Base-by-base conservation (phyloP, 2,329 filamentous ascomycete genomes). In the Davidsoniella neocaledoniae region DNA sequence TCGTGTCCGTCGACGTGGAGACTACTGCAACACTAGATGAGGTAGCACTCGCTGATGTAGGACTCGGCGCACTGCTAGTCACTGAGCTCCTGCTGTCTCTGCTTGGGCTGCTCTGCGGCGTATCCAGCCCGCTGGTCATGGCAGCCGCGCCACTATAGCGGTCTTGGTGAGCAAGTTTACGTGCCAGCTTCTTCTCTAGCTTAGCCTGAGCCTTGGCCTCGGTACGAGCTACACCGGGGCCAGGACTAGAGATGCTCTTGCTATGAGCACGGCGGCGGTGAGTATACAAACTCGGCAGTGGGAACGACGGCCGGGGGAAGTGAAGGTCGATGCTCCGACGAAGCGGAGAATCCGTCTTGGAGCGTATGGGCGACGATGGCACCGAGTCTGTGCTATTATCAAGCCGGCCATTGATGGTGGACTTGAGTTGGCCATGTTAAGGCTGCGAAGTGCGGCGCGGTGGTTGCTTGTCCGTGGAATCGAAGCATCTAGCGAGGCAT, bases 241-340 rank as follows among this genome's bases (percentile, higher is more conserved):
- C 9, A 12, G 29, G 29, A 33, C 8, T 12, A 12, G 29, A 33
- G 7, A 33, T 26, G 19, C 41, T 26, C 19, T 43, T 43, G 41
- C 21, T 23, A 16, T 33, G 29, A 33, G 21, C 17, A n/a, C 41
- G 41, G 41, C 41, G 41, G 21, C 26, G 41, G 19, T 26, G 14
- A 2, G 41, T 14, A 19, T 43, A 25, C 1, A 43, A 10, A 33
- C 29, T 33, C 29, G 29, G 29, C 12, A 33, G 29, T 5, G 29
- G 29, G 29, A 33, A 33, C 8, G 29, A 33, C 23, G 43, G 43
- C 25, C 26, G 21, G 5, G 51, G 51, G 37, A 53, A 46, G n/a
- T 49, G 51, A 21, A 53, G 36, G 42, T 53, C 51, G 17, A 38
- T 12, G 21, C 46, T 49, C 25, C 41, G 43, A 29, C 51, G 49